Evolutionary conservation across 805 yeast species (phyloP), one percentile per base, ranked within the genome.

Genomic region (Wickerhamomyces canadensis): DNA sequence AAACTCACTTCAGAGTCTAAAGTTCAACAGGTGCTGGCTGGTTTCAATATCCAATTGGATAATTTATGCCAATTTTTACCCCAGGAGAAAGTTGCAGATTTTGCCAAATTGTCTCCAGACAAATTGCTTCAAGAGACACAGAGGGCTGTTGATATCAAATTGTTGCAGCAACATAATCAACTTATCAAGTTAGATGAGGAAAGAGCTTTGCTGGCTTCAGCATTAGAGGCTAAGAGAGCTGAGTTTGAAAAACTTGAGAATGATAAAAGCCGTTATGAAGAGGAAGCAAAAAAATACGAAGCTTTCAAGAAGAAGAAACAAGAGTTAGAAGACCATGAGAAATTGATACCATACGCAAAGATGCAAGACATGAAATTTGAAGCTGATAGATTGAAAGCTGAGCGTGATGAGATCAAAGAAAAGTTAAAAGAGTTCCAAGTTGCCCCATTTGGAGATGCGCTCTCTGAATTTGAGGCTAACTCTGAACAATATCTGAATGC

Each of bases 41-140:
- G 53, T 2, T 70, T 78, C 44, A 84, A 84, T 52, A 83, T 93
- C 41, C 98, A 93, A 54, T 67, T 93, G 39, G 94, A 87, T 55
- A 93, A 91, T 55, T 67, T 91, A 34, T 89, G 98, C 54, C 97
- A 91, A 55, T 93, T 93, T 53, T 64, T 93, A 38, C 96, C 98
- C 0, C 99, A 93, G 56, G 98, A 91, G 51, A 70, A 94, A 42
- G 98, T 93, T 6, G 91, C 95, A 3, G 87, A 85, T 46, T 93
- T 93, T 65, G 95, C 97, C 0, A 74, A 81, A 3, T 63, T 86
- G 46, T 72, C 84, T 21, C 84, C 94, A 1, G 88, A 84, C 44
- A 77, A 78, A 42, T 62, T 91, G 8, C 65, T 93, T 11, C 51
- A 67, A 19, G 95, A 86, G 50, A 85, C 95, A 1, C 86, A 88